Percentiles rank a stretch among this genome's conserved stretches.
Evolutionary conservation across 768 basidiomycete genomes (phyloP).

Genomic region (Suillus variegatus): DNA sequence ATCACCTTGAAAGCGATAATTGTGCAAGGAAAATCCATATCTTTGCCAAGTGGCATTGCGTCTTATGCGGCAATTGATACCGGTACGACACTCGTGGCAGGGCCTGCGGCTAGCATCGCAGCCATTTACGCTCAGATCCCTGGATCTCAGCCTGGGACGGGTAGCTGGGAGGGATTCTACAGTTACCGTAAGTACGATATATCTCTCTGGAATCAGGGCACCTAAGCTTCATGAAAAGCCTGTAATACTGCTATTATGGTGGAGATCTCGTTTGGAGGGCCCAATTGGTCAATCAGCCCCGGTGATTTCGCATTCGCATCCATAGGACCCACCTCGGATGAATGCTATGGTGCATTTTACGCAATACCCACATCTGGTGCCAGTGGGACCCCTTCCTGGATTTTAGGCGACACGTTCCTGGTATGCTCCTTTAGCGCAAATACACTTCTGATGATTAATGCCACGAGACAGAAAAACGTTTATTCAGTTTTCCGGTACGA

Average conservation of each 20-base stretch:
- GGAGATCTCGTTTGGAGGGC: conserved; percentile 46
- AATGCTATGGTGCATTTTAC: conserved; percentile 89
- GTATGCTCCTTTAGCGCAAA: conserved; percentile 8
- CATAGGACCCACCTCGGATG: conserved; percentile 43
- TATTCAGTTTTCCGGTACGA: conserved; percentile 52
- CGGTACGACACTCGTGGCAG: conserved; percentile 61
- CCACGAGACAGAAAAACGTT: conserved; percentile 48
- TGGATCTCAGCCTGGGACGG: conserved; percentile 39
- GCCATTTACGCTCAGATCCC: conserved; percentile 50
- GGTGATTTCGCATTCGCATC: conserved; percentile 51
- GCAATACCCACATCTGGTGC: conserved; percentile 49
- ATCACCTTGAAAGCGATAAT: conserved; percentile 28
- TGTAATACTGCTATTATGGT: conserved; percentile 36
- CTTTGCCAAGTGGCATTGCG: conserved; percentile 36
- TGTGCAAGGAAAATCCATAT: conserved; percentile 33
- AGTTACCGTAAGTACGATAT: conserved; percentile 37
- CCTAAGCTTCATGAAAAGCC: conserved; percentile 38
- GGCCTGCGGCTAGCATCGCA: conserved; percentile 40
- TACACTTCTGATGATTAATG: background rate
- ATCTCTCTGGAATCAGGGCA: background rate
- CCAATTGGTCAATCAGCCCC: conserved; percentile 46
- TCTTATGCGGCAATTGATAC: conserved; percentile 54
- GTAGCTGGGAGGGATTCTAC: conserved; percentile 48
- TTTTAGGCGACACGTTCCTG: conserved; percentile 89
- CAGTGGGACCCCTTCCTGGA: conserved; percentile 65